Evolutionary conservation across 2,329 filamentous ascomycete species (phyloP), one percentile per base, ranked within the genome.

Genomic region (Clarireedia hainanense): DNA sequence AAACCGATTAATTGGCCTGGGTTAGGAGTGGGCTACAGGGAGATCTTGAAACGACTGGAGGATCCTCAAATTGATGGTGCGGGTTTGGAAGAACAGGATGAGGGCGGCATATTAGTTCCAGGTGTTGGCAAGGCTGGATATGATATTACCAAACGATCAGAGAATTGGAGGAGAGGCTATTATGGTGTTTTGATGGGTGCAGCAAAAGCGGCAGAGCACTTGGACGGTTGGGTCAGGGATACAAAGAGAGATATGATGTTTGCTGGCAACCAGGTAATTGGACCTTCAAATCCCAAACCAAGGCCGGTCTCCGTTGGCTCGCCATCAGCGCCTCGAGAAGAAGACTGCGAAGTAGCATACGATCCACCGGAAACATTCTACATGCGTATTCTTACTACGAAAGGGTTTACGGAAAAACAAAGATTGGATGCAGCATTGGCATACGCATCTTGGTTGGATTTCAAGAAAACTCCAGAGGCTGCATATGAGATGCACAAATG

Each of bases 121-220:
- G 80, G 77, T 0, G 64, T 82, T 27, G 80, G 79, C 0, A 75
- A 72, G 55, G 74, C 77, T 2, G 68, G 67, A 4, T 68, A 57
- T 49, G 66, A 70, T 60, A 64, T 68, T n/a, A 59, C 63, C 2
- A 60, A 57, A 6, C 95, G 91, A 74, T 86, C 84, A 60, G 89
- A 95, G 70, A 77, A 86, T 50, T 97, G 91, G 92, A 78, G 86
- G 64, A 78, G 89, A 55, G 91, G 90, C 1, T 97, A 97, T 71
- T 91, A 86, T 66, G 84, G 95, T 65, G 80, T 85, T 3, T 73
- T 96, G 47, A 89, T 96, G 82, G 79, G 86, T 10, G 82, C 83
- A 58, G 91, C 86, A 0, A 81, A 82, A 61, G 83, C 85, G 0
- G 84, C 90, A 4, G 91, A 96, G 71, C 83, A 91, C 63, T 74